Conservation (phyloP, 306 rosid genomes). For the Cicer cuneatum region DNA sequence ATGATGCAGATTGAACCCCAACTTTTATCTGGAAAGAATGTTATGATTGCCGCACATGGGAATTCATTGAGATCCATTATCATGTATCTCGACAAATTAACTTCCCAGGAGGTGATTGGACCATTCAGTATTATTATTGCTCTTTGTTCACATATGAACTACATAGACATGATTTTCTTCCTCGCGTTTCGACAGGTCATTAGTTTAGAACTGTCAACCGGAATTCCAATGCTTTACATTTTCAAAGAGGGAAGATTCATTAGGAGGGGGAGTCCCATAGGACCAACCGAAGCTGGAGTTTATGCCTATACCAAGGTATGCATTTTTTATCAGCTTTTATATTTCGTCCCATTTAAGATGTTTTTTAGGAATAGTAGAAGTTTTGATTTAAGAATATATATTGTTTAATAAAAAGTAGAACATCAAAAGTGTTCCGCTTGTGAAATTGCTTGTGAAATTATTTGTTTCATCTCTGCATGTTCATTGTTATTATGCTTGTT, state of each 20-base stretch:
- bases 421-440: constrained; percentile 7
- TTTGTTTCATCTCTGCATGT: not conserved
- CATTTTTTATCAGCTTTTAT: constrained; percentile 12
- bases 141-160: constrained; percentile 2
- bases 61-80: constrained; percentile 97
- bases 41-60: constrained; percentile 98
- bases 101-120: constrained; percentile 89
- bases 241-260: constrained; percentile 88
- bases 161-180: constrained; percentile 20
- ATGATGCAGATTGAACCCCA: constrained; percentile 85
- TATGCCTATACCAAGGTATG: constrained; percentile 91
- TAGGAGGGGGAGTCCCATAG: constrained; percentile 93
- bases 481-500: constrained; percentile 1
- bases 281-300: constrained; percentile 94
- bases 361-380: not conserved
- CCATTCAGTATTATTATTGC: constrained; percentile 12
- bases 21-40: constrained; percentile 88
- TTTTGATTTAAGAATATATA: constrained; percentile 35
- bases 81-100: constrained; percentile 95
- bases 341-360: constrained; percentile 5
- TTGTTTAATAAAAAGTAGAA: constrained; percentile 17
- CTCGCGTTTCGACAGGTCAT: constrained; percentile 68
- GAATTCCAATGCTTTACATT: constrained; percentile 98
- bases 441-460: constrained; percentile 34
- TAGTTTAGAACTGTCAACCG: constrained; percentile 93